Base-by-base conservation (phyloP, 2,329 filamentous ascomycete genomes). In the Spiromastix sp. region DNA sequence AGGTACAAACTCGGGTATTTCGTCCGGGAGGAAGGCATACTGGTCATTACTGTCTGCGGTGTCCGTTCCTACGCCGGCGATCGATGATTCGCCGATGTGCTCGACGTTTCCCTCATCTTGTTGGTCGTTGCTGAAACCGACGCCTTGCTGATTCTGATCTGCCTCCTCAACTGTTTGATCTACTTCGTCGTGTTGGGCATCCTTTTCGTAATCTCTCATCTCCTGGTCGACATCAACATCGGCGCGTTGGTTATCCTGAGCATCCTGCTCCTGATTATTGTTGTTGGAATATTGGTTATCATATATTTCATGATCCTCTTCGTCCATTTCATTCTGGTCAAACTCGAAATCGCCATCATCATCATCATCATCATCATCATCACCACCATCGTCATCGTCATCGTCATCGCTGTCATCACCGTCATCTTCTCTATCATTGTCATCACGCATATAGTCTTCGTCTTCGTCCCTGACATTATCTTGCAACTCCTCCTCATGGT, bases 281-380 rank as follows among this genome's bases (percentile, higher is more conserved):
- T 16, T 21, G 30, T 46, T 40, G 44, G n/a, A 17, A 17, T 32
- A 29, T 28, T 18, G 0, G 24, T 2, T 13, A 16, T 11, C 11
- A 3, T 15, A 5, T 3, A 7, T 34, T 26, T 22, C 31, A 4
- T 24, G 31, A 13, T 13, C 12, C 4, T 24, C 20, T 13, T 33
- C 6, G 12, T 18, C 3, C 5, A 11, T 17, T 6, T 5, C n/a
- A 7, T 16, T 24, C 20, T 39, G 16, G 3, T 20, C 10, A 27
- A 25, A 15, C 21, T 34, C 28, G 8, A 13, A 4, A 18, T 18
- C 26, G 13, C n/a, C 18, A 36, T 26, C 17, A 7, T 19, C 17
- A 16, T 36, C 27, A 8, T 19, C 25, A 8, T 32, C 2, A 12
- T 17, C 15, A 17, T 39, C 37, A 10, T 38, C 32, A 17, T 29